Base-by-base conservation (phyloP, 305 asterid species). In the Plantago lanceolata region DNA sequence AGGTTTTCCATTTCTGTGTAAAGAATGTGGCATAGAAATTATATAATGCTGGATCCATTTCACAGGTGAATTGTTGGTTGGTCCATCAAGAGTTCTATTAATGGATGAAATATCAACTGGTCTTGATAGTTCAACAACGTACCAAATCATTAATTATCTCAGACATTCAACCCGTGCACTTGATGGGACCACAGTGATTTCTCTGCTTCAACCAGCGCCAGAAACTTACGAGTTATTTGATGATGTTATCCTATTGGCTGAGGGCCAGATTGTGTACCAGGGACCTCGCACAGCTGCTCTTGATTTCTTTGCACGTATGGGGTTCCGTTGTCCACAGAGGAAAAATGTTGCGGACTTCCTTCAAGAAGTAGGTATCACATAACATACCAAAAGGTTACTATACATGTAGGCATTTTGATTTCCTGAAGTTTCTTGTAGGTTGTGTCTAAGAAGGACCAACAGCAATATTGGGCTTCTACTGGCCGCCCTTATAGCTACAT, bases 101-200 rank as follows among this genome's bases (percentile, higher is more conserved):
- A 85, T 92, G 98, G 98, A 92, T 80, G 98, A 92, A 72, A 87
- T 92, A 72, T 92, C 98, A 60, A 92, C 78, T 63, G 96, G 98
- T 58, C 96, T 92, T 66, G 98, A 92, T 75, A 92, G 96, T 79
- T 82, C 96, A 54, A 92, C 96, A 31, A 89, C 98, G 19, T 85
- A 78, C 79, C 89, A 86, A 72, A 85, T 92, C 72, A 70, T 92
- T 70, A 85, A 87, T 71, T 91, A 86, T 74, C 89, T 91, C 44
- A 74, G 76, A 80, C 89, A 89, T 80, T 89, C 92, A 21, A 82
- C 96, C 65, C 80, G 75, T 72, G 89, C 88, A 45, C 88, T 91
- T 49, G 94, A 84, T 72, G 95, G 86, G 74, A 86, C 96, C 52
- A 78, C 93, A 37, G 76, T 91, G 63, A 78, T 91, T 75, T 81